Percentiles rank a stretch among this genome's conserved stretches.
Evolutionary conservation across 169 alveolate genomes (phyloP).

Genomic region (Cryptosporidium baileyi): DNA sequence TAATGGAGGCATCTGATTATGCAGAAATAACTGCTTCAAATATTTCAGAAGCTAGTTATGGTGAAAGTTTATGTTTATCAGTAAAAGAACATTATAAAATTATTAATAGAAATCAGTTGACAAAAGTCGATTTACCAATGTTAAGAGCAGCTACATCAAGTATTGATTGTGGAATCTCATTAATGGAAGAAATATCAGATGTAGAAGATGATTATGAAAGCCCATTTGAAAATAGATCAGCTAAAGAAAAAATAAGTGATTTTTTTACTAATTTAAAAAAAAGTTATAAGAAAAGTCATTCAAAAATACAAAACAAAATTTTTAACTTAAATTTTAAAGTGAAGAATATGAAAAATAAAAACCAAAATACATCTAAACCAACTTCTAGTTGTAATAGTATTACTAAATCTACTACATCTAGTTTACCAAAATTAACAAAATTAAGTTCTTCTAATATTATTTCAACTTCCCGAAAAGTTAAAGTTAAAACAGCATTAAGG

Average conservation of each 20-base stretch:
- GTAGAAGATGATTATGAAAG: constrained; percentile 56
- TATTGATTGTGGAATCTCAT: constrained; percentile 50
- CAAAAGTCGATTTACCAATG: constrained; percentile 19
- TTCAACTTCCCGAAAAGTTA: constrained; percentile 4
- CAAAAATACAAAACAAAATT: not conserved
- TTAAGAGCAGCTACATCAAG: constrained; percentile 8
- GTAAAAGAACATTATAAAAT: constrained; percentile 29
- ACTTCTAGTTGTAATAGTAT: not conserved
- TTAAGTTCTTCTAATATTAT: not conserved
- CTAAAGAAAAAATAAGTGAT: not conserved
- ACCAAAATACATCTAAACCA: not conserved
- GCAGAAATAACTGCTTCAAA: constrained; percentile 15
- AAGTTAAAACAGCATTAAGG: not conserved
- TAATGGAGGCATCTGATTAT: too few species aligned
- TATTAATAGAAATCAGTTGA: constrained; percentile 42
- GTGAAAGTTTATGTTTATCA: constrained; percentile 44
- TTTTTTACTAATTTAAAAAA: not conserved
- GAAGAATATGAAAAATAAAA: not conserved
- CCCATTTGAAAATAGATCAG: not conserved
- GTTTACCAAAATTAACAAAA: not conserved
- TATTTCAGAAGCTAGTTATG: constrained; percentile 45
- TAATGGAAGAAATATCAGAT: constrained; percentile 50
- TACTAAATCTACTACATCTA: too few species aligned
- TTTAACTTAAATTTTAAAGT: not conserved
- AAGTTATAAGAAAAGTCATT: not conserved